Evolutionary conservation across 306 rosid species (phyloP), one percentile per base, ranked within the genome.

Genomic region (Cucurbita pepo): DNA sequence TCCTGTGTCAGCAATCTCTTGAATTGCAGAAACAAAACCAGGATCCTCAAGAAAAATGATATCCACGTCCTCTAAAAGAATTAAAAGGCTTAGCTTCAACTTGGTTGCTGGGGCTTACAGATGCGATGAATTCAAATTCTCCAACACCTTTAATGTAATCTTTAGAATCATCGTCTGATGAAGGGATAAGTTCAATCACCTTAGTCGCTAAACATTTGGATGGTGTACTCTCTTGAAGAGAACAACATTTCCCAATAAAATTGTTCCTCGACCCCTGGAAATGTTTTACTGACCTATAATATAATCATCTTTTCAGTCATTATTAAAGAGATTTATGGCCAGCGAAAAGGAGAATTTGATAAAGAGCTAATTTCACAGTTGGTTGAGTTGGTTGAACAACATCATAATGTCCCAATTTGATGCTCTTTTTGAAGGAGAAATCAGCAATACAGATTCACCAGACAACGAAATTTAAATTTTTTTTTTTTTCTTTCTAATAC

Each of bases 61-160:
- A 81, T 91, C 97, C 72, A 90, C 92, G 75, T 94, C 99, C 82
- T 94, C 97, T 75, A 94, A 79, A 10, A 91, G 88, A 85, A 90
- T 82, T 77, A 89, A 83, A 83, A 75, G 85, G 82, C 79, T 83
- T 90, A 48, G 66, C 79, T 75, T 79, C 80, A 57, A 67, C 25
- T 53, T 72, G 63, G 76, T 55, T 30, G 81, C 19, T 59, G 61
- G 69, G 52, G 79, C 65, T 72, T 70, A 22, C 73, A 53, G 37
- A 72, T 75, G 74, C 86, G 67, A 78, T 64, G 62, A 40, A 13
- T 43, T 48, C 70, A 66, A 70, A 77, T 64, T 64, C 77, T 72
- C 14, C 72, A 76, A 76, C 85, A 62, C 45, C 59, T 14, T 69
- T 34, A 34, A 59, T 72, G 54, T 63, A 74, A 56, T 77, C 77